Conservation (phyloP, 2,329 filamentous ascomycete species). For the Cladosporium sp. region DNA sequence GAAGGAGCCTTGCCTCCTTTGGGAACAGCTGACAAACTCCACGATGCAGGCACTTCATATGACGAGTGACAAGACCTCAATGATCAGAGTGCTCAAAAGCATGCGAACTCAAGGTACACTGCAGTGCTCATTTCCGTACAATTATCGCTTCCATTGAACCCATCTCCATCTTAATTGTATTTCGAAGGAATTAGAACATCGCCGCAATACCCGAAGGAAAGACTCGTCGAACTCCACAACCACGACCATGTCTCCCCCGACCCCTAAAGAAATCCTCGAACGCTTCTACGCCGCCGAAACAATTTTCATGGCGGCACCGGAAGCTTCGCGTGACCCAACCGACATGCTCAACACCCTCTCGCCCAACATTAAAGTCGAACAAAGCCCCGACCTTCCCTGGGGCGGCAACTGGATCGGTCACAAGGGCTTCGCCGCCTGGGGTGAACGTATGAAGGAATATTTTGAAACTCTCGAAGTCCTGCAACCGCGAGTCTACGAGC, state of each 20-base stretch:
- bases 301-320: constrained; percentile 30
- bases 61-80: constrained; percentile 8
- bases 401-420: constrained; percentile 30
- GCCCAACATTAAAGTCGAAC: constrained; percentile 25
- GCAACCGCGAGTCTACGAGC: constrained; percentile 31
- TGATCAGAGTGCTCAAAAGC: neutral
- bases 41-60: neutral
- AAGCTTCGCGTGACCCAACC: constrained; percentile 29
- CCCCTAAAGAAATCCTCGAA: constrained; percentile 24
- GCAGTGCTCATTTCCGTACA: too few species aligned
- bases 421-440: constrained; percentile 30
- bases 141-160: too few species aligned
- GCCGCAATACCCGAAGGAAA: too few species aligned
- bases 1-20: neutral
- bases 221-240: neutral
- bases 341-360: constrained; percentile 28
- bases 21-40: neutral
- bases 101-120: neutral
- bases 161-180: too few species aligned
- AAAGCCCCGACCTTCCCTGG: constrained; percentile 34
- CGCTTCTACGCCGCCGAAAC: constrained; percentile 35
- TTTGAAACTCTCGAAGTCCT: constrained; percentile 28
- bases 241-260: constrained; percentile 1
- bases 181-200: too few species aligned
- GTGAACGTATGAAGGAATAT: constrained; percentile 26